phyloP scores from a whole-genome alignment of 2,329 filamentous ascomycete species.

The Trichoderma oligosporum region DNA sequence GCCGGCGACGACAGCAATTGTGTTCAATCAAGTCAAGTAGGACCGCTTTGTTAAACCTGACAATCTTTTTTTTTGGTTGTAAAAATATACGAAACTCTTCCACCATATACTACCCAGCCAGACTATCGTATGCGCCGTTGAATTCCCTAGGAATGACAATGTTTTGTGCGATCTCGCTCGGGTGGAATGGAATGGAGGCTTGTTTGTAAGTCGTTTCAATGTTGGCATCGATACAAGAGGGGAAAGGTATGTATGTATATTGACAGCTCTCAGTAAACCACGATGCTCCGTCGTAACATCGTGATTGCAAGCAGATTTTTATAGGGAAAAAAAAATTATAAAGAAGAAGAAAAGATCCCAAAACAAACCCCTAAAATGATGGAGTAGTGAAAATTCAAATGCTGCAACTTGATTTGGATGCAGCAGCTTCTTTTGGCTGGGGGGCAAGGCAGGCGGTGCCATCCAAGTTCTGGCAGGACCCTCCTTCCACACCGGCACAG shows the following conservation, averaged over 20 bases:
- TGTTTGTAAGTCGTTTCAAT: neutral
- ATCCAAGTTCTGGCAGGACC: neutral
- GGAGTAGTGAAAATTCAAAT: conserved; percentile 3
- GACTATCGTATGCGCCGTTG: neutral
- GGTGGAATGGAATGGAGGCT: neutral
- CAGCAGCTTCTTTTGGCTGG: conserved; percentile 8
- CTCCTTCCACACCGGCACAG: neutral
- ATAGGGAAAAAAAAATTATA: neutral
- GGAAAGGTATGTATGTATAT: neutral
- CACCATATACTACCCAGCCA: neutral
- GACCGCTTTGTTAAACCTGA: neutral
- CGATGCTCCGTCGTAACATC: neutral
- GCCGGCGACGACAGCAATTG: conserved; percentile 40
- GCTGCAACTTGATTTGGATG: conserved; percentile 1
- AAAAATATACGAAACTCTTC: too few species aligned
- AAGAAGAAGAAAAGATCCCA: neutral
- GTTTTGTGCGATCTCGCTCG: conserved; percentile 3
- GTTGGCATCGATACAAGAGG: too few species aligned
- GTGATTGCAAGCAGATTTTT: too few species aligned
- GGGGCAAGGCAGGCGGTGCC: neutral
- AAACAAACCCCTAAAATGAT: neutral
- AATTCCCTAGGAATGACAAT: neutral
- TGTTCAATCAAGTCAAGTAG: neutral
- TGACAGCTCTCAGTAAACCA: neutral
- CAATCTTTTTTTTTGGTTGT: too few species aligned